Evolutionary conservation across 1,139 yeast genomes (phyloP), one percentile per base, ranked within the genome.

Genomic region (Scheffersomyces segobiensis): DNA sequence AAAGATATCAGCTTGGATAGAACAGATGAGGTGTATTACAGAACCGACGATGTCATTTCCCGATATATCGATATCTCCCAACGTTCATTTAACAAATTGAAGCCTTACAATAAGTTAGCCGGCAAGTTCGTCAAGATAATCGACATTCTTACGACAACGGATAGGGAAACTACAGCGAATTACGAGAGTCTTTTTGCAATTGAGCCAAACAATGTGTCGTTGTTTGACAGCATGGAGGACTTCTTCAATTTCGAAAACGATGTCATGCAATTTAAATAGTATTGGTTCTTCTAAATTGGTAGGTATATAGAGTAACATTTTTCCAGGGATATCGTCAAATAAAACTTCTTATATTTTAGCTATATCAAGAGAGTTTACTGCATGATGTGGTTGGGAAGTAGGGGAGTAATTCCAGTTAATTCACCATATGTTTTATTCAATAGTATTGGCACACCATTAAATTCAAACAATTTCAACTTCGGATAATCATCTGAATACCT

Each of bases 91-190:
- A 61, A 66, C 2, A 70, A 72, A 8, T 70, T 85, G 56, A 71
- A 82, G 14, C 71, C 74, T 55, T 81, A 66, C 54, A 85, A 85
- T 65, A 74, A 82, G 49, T 71, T 85, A 24, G 87, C 87, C 6
- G 72, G 76, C 24, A 81, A 83, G 62, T 81, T 85, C 62, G 76
- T 79, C 53, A 76, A 76, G 39, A 79, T 84, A 55, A 83, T 85
- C 56, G 85, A 84, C 62, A 67, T 7, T 55, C 66, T n/a, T 57
- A 57, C 51, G 65, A 64, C 8, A 63, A 61, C 52, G 42, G 42
- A 32, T 32, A 32, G 42, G 12, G 42, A 32, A 17, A 10, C 42
- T 32, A 32, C 42, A 32, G 12, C 12, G 8, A 32, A 32, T 10
- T 32, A 32, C 42, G 42, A 32, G 42, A 32, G 42, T 17, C 42